These are phyloP conservation scores for Ogataea methylovora DNA, from an alignment of 805 yeast genomes.

Conservation along the genomic window DNA sequence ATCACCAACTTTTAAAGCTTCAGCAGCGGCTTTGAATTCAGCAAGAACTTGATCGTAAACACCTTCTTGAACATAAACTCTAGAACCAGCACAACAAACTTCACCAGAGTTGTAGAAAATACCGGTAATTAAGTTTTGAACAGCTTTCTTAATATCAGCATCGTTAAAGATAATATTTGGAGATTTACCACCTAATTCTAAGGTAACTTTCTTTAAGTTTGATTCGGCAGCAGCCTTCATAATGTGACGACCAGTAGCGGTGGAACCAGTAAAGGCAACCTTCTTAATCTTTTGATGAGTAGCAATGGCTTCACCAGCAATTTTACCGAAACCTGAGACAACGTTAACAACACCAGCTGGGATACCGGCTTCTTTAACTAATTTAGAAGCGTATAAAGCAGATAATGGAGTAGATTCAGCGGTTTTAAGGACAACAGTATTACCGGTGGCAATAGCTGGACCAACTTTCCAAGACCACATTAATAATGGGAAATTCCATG, in stretches of 20 bases:
- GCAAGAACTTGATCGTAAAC: constrained; percentile 60
- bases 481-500: constrained; percentile 94
- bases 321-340: constrained; percentile 79
- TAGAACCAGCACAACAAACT: constrained; percentile 89
- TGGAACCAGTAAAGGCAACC: constrained; percentile 93
- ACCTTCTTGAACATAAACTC: constrained; percentile 72
- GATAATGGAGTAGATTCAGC: constrained; percentile 92
- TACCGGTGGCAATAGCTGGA: constrained; percentile 89
- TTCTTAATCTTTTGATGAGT: constrained; percentile 77
- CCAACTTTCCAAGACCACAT: constrained; percentile 95
- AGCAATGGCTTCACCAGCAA: constrained; percentile 75
- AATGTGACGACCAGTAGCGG: constrained; percentile 74
- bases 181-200: constrained; percentile 88
- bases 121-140: constrained; percentile 63
- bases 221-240: constrained; percentile 65
- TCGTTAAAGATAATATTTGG: constrained; percentile 79
- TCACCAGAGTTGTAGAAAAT: constrained; percentile 88
- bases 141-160: constrained; percentile 60
- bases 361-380: constrained; percentile 74
- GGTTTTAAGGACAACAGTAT: constrained; percentile 79
- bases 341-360: constrained; percentile 90
- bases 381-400: constrained; percentile 66
- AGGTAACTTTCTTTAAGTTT: constrained; percentile 66
- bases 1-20: constrained; percentile 59
- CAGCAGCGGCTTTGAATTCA: constrained; percentile 44